These are phyloP conservation scores for Penium margaritaceum DNA, from an alignment of 139 green algal species.

Conservation along the genomic window DNA sequence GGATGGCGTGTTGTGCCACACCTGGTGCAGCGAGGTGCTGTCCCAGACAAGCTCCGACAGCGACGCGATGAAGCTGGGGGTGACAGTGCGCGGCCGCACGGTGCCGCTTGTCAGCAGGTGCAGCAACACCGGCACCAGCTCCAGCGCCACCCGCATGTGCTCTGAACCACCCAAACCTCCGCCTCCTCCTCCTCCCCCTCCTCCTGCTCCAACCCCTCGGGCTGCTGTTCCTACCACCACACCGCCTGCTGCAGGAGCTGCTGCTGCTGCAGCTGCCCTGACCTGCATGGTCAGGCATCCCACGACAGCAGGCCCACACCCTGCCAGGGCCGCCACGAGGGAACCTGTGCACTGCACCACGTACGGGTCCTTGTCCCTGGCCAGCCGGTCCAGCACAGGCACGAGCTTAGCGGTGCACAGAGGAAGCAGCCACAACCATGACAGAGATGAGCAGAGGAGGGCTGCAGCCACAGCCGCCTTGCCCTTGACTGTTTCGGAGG, in stretches of 20 bases:
- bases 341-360: conserved; percentile 47
- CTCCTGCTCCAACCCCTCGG: too few relatives aligned
- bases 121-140: conserved; percentile 55
- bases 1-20: too few relatives aligned
- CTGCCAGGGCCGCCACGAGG: conserved; percentile 51
- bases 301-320: conserved; percentile 50
- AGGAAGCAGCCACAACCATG: conserved; percentile 1
- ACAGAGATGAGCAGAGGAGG: conserved; percentile 50
- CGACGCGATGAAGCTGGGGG: too few relatives aligned
- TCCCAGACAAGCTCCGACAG: too few relatives aligned
- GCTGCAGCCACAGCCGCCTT: conserved; percentile 54
- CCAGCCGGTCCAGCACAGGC: conserved; percentile 51
- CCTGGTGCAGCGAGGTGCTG: too few relatives aligned
- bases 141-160: too few relatives aligned
- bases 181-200: too few relatives aligned
- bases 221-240: too few relatives aligned
- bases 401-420: conserved; percentile 40
- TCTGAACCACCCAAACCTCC: too few relatives aligned
- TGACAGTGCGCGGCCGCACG: conserved; percentile 53
- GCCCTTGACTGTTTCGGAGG: conserved; percentile 55
- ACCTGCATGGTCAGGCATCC: background rate
- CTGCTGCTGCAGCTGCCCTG: background rate
- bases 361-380: conserved; percentile 61
- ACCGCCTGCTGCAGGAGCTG: conserved; percentile 8
- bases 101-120: conserved; percentile 58